A percentile compares a stretch with the other conserved stretches of the same genome.
phyloP scores from a whole-genome alignment of 1,284 basidiomycete genomes.

The Cryptococcus wingfieldii region DNA sequence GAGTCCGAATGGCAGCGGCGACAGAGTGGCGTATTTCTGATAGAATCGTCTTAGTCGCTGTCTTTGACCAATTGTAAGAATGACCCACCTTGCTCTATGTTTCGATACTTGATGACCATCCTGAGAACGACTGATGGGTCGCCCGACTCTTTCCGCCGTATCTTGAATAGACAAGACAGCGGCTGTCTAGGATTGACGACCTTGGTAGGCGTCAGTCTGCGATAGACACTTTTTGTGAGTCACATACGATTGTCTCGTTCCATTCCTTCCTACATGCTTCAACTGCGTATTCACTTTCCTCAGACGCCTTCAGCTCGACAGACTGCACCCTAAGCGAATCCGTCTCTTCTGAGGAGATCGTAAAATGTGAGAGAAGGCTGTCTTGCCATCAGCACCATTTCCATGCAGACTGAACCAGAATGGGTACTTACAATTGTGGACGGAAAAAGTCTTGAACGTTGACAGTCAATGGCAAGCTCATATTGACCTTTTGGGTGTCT shows the following conservation, averaged over 20 bases:
- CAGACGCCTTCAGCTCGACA: constrained; percentile 24
- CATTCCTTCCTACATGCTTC: constrained; percentile 23
- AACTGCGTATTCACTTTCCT: constrained; percentile 15
- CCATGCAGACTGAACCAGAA: not conserved
- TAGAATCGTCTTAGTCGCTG: not conserved
- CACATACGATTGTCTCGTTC: not conserved
- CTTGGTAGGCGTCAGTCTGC: constrained; percentile 3
- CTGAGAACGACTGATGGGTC: constrained; percentile 19
- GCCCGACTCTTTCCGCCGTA: constrained; percentile 9
- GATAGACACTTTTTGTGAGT: not conserved
- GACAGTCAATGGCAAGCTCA: constrained; percentile 47
- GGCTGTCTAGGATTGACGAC: constrained; percentile 34
- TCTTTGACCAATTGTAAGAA: not conserved
- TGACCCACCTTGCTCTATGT: constrained; percentile 36
- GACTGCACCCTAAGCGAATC: constrained; percentile 37
- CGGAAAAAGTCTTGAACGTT: constrained; percentile 52
- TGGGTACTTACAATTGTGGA: constrained; percentile 35
- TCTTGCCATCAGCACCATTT: not conserved
- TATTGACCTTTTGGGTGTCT: constrained; percentile 33
- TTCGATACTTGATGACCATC: constrained; percentile 39
- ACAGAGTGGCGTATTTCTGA: constrained; percentile 2
- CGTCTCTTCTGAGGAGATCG: constrained; percentile 44
- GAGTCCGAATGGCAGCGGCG: not conserved
- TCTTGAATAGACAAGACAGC: constrained; percentile 43
- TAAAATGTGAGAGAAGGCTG: constrained; percentile 48